Evolutionary conservation across 1,139 yeast genomes (phyloP).

Genomic region (Taphrina deformans): DNA sequence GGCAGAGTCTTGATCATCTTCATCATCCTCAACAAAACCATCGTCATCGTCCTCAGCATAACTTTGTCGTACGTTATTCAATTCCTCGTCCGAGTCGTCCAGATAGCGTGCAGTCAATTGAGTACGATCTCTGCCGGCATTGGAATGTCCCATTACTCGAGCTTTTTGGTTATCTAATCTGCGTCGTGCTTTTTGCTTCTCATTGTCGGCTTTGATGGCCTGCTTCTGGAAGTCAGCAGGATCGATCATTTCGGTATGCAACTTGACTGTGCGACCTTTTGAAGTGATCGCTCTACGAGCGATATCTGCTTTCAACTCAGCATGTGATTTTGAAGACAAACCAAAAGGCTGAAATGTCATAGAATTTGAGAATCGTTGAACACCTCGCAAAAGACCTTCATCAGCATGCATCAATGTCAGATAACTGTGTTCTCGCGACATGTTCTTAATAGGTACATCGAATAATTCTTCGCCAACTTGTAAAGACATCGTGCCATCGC

Average conservation of each 20-base stretch:
- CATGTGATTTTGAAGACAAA: constrained; percentile 40
- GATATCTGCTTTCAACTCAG: constrained; percentile 55
- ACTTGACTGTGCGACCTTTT: constrained; percentile 73
- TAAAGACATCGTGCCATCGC: constrained; percentile 82
- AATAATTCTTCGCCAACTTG: constrained; percentile 86
- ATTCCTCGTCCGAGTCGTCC: constrained; percentile 52
- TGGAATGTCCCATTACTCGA: constrained; percentile 66
- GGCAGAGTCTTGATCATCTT: constrained; percentile 47
- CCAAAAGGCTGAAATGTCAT: constrained; percentile 34
- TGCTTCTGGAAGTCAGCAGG: constrained; percentile 63
- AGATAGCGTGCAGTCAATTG: constrained; percentile 39
- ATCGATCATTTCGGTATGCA: constrained; percentile 74
- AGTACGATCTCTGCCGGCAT: constrained; percentile 49
- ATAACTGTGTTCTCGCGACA: constrained; percentile 67
- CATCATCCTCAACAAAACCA: constrained; percentile 47
- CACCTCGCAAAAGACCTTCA: constrained; percentile 64
- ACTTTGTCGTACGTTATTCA: constrained; percentile 53
- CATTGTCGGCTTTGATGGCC: constrained; percentile 62
- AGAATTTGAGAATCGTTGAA: constrained; percentile 31
- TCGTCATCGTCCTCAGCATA: constrained; percentile 53
- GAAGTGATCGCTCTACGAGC: constrained; percentile 88
- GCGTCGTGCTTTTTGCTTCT: constrained; percentile 48
- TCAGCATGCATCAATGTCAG: constrained; percentile 71
- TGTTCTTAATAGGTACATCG: constrained; percentile 54
- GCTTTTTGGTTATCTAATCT: constrained; percentile 58